Evolutionary conservation across 441 rosid species (phyloP), one percentile per base, ranked within the genome.

Genomic region (Corymbia calophylla): DNA sequence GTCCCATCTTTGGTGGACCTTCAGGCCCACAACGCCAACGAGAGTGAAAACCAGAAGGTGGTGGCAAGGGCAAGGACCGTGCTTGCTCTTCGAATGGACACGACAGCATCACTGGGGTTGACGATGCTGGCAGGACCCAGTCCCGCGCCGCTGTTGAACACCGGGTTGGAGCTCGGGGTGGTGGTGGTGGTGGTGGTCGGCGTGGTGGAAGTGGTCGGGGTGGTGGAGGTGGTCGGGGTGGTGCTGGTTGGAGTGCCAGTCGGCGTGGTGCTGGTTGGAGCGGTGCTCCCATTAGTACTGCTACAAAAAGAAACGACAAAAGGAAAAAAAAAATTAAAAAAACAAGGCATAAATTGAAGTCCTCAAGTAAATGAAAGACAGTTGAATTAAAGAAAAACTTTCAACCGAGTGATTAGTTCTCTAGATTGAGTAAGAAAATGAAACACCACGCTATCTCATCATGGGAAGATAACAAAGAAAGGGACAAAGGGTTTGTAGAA

Each of bases 241-340:
- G 91, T 93, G 54, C 94, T 93, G 3, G 96, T 91, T 32, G 94
- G 86, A 88, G 88, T 91, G 93, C 94, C 55, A 64, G 49, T 51
- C 32, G 84, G 85, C 58, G 44, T 85, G 80, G 48, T 16, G 68
- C n/a, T 62, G 12, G 80, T 32, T 17, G 48, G 11, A 27, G 54
- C 25, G 32, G 53, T 56, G 14, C 31, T 9, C 16, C 31, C 19
- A 39, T 39, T 39, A n/a, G 48, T 39, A 55, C 68, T 39, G 35
- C 44, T 18, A 13, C 8, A n/a, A 25, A 32, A 39, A 19, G 27
- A 47, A 54, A 13, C 31, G 13, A 19, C 25, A 18, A 47, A 77
- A 73, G 53, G 23, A 56, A 25, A 27, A 80, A 70, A 70, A 19
- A 4, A 81, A 73, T 11, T 39, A 4, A 39, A 39, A 39, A 39